A percentile compares a stretch with the other conserved stretches of the same genome.
These are phyloP conservation scores for Brassica hybrid DNA, from an alignment of 441 rosid species.

Conservation along the genomic window DNA sequence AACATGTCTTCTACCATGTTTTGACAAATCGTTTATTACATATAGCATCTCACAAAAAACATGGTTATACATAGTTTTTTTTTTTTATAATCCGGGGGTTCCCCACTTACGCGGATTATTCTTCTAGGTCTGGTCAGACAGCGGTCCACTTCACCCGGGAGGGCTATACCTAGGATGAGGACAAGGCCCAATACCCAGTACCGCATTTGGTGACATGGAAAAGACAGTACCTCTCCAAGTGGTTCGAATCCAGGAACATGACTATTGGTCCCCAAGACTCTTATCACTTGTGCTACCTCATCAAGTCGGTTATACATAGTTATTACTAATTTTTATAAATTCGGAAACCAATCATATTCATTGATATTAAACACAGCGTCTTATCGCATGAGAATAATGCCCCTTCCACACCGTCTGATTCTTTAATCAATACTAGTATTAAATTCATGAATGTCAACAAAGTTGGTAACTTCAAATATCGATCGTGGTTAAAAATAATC, in stretches of 20 bases:
- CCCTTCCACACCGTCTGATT: neutral
- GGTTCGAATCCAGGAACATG: too few relatives aligned
- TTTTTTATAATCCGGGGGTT: too few relatives aligned
- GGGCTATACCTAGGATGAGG: too few relatives aligned
- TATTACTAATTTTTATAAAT: neutral
- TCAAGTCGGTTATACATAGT: neutral
- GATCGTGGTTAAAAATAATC: constrained; percentile 16
- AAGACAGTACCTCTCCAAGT: too few relatives aligned
- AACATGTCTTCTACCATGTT: constrained; percentile 24
- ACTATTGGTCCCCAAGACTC: too few relatives aligned
- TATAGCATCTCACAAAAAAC: constrained; percentile 1
- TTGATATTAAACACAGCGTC: neutral
- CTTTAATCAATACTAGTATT: neutral
- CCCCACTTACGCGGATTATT: too few relatives aligned
- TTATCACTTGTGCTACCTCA: too few relatives aligned
- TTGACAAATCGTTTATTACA: constrained; percentile 21
- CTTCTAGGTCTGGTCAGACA: too few relatives aligned
- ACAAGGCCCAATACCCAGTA: too few relatives aligned
- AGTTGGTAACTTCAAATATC: constrained; percentile 12
- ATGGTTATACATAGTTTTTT: neutral
- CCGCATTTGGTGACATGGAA: too few relatives aligned
- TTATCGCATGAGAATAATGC: neutral
- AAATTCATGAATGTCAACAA: constrained; percentile 15
- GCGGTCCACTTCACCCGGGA: too few relatives aligned
- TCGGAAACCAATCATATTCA: neutral